phyloP scores from a whole-genome alignment of 768 basidiomycete species.

The Nidularia pulvinata region DNA sequence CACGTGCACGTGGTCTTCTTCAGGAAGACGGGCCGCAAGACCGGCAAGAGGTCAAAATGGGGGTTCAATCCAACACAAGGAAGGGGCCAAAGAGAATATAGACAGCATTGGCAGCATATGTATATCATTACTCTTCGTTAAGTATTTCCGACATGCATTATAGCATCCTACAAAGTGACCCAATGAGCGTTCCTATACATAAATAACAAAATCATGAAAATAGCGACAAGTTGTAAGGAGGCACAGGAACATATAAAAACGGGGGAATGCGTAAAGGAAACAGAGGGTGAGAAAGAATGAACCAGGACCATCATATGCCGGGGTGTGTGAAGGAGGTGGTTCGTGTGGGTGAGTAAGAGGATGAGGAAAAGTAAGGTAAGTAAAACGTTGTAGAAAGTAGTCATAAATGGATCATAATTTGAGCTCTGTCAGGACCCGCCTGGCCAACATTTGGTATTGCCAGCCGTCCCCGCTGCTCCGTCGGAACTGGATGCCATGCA shows the following conservation, averaged over 20 bases:
- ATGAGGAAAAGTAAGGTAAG: background rate
- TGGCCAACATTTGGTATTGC: slow-evolving; percentile 97
- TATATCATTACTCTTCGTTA: slow-evolving; percentile 10
- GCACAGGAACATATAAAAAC: background rate
- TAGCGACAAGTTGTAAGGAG: background rate
- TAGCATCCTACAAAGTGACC: slow-evolving; percentile 11
- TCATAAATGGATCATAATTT: slow-evolving; percentile 57
- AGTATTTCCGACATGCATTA: slow-evolving; percentile 13
- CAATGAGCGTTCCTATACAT: slow-evolving; percentile 15
- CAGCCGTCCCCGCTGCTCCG: slow-evolving; percentile 89
- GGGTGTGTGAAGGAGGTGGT: slow-evolving; percentile 1
- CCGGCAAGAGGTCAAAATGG: no score
- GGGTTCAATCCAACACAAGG: no score
- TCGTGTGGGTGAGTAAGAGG: slow-evolving; percentile 4
- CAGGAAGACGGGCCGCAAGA: no score
- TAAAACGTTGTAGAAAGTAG: background rate
- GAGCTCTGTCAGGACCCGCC: slow-evolving; percentile 84
- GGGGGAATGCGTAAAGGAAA: background rate
- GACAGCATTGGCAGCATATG: background rate
- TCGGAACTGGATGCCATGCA: slow-evolving; percentile 96
- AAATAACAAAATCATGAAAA: slow-evolving; percentile 1
- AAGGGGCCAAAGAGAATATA: background rate
- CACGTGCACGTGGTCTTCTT: background rate
- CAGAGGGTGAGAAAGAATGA: slow-evolving; percentile 1
- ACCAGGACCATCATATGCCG: background rate